Evolutionary conservation across 768 basidiomycete genomes (phyloP).

Genomic region (Phylloporus rhodoxanthus): DNA sequence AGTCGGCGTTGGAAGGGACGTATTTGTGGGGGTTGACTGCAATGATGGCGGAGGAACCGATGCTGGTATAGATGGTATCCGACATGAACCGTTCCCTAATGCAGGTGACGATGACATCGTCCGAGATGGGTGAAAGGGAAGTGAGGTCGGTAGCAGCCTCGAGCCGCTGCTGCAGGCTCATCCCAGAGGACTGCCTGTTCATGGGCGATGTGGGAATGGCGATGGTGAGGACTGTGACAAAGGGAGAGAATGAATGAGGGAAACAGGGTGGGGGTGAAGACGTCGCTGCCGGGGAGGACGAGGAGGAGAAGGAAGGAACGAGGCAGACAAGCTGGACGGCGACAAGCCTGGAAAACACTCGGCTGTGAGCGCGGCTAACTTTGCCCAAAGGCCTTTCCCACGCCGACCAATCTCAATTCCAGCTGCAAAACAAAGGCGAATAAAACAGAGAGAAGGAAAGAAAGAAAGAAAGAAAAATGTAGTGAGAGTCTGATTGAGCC

Average conservation of each 20-base stretch:
- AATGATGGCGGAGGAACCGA: conserved; percentile 70
- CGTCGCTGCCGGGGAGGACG: conserved; percentile 6
- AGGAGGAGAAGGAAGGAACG: conserved; percentile 13
- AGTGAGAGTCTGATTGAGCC: not conserved
- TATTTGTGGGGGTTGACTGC: conserved; percentile 94
- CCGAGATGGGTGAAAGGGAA: conserved; percentile 58
- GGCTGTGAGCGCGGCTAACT: conserved; percentile 24
- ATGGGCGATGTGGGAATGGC: conserved; percentile 8
- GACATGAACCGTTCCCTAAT: conserved; percentile 83
- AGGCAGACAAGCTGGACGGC: conserved; percentile 7
- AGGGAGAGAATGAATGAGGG: not conserved
- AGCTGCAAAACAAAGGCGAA: not conserved
- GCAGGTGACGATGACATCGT: conserved; percentile 80
- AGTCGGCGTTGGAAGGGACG: conserved; percentile 76
- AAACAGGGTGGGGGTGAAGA: not conserved
- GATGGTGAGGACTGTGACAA: not conserved
- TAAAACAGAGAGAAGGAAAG: not conserved
- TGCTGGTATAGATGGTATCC: conserved; percentile 71
- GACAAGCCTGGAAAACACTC: conserved; percentile 19
- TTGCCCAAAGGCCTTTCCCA: conserved; percentile 18
- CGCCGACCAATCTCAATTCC: conserved; percentile 10
- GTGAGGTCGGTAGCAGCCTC: conserved; percentile 70
- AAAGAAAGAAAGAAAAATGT: not conserved
- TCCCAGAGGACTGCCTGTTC: conserved; percentile 42
- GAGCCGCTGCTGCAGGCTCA: conserved; percentile 58